Evolutionary conservation across 2,329 filamentous ascomycete species (phyloP), one percentile per base, ranked within the genome.

Genomic region (Ramularia endophylla): DNA sequence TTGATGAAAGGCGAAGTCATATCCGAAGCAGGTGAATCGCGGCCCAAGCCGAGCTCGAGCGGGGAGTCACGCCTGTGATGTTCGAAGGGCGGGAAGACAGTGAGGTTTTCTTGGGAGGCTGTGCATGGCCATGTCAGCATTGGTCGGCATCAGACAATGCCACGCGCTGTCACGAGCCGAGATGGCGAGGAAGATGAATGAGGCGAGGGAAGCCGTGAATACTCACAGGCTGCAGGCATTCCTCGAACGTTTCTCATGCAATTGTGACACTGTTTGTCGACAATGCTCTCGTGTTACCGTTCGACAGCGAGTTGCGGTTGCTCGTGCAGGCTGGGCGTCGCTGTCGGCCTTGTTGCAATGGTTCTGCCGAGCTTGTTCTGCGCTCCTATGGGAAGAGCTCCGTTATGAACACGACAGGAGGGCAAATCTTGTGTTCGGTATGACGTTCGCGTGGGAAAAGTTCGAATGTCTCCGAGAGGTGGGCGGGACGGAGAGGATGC

Each of bases 1-100:
- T 85, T 84, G 65, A 85, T 83, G 64, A 73, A 83, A 40, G 78
- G 74, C 49, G 71, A 72, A 56, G 72, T 72, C 32, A 34, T 34
- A 11, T 34, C 32, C 17, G 3, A 15, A 57, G 73, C 71, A 56
- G 74, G 70, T 52, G 70, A 70, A 74, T 79, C 79, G 41, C 52
- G 51, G 54, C 48, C 46, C 42, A 61, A 55, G 34, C 44, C 51
- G 46, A 61, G 53, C 17, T 62, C 58, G 27, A 64, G 50, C 8
- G 59, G 57, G 37, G 61, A 62, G 41, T 61, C 58, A 54, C 61
- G 57, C 45, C 59, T 59, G 48, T 54, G 27, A 34, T 43, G 38
- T 41, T 61, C 54, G 44, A 59, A 60, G 34, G 58, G 59, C 27
- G 59, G 59, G 38, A 63, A 60, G 38, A 50, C 53, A 34, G 60